A percentile compares a stretch with the other conserved stretches of the same genome.
Evolutionary conservation across 345 rosid species (phyloP).

Genomic region (Populus pruinosa): DNA sequence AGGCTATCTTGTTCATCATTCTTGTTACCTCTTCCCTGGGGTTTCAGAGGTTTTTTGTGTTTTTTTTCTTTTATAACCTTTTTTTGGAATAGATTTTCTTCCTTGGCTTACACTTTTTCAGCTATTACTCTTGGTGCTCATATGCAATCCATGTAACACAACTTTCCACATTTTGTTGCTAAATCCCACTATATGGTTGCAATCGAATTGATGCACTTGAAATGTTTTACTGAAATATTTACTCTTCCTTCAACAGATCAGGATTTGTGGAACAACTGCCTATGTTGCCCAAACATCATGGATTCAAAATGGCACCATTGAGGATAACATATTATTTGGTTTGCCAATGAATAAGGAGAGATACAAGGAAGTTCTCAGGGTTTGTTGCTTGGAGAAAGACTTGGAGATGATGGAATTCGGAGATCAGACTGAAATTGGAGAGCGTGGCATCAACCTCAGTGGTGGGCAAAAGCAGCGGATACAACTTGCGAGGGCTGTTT

Average conservation of each 20-base stretch:
- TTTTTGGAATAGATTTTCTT: not conserved
- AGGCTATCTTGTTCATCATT: not conserved
- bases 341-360: slow-evolving; percentile 61
- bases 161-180: not conserved
- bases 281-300: slow-evolving; percentile 96
- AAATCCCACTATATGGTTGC: not conserved
- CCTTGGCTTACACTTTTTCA: not conserved
- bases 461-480: slow-evolving; percentile 98
- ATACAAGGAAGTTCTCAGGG: slow-evolving; percentile 64
- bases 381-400: slow-evolving; percentile 78
- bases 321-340: slow-evolving; percentile 84
- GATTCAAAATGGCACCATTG: slow-evolving; percentile 87
- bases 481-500: slow-evolving; percentile 91
- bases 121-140: not conserved
- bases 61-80: not conserved
- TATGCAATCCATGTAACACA: not conserved
- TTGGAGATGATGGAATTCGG: slow-evolving; percentile 94
- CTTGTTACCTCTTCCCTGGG: not conserved
- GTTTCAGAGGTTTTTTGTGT: not conserved
- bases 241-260: slow-evolving; percentile 44
- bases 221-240: not conserved
- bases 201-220: not conserved
- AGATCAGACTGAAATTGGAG: slow-evolving; percentile 94
- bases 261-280: slow-evolving; percentile 73
- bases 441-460: slow-evolving; percentile 93